Base-by-base conservation (phyloP, 2,329 filamentous ascomycete genomes). In the Nigrospora oryzae region DNA sequence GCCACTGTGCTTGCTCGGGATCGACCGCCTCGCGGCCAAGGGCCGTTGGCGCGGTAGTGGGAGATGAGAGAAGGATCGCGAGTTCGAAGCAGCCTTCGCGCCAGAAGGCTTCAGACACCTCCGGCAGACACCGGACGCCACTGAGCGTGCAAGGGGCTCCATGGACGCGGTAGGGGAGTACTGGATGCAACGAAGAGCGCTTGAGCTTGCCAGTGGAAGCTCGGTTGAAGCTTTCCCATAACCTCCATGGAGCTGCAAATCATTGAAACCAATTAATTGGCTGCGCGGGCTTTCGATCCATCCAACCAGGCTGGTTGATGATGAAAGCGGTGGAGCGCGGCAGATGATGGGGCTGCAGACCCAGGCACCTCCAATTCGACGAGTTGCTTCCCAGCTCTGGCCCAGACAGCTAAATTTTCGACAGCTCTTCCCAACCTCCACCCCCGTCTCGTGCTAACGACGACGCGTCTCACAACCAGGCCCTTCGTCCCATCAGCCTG, bases 71-170 rank as follows among this genome's bases (percentile, higher is more conserved):
- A 50, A 50, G 15, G 47, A 40, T 37, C 41, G 36, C 33, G 40
- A 23, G 34, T 19, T 13, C n/a, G 38, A 30, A 13, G 44, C 19
- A 23, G 43, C 28, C 31, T 23, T 36, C 30, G 36, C 17, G 38
- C 30, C 40, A 7, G 53, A 44, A 12, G 55, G 46, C 28, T 49
- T 52, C 34, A 58, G 39, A 43, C 60, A 63, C 32, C 50, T 53
- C 35, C 58, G 52, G 48, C 59, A 63, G 46, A 56, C 52, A 43
- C 47, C 52, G 13, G 55, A 57, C 34, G 53, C 51, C 31, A 51
- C 52, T 28, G 53, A 56, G 35, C 58, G 54, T 44, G 58, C 53
- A 23, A 56, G 42, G 36, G 55, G 50, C 44, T 63, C 59, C 60
- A 63, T 63, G 33, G 23, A 16, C 10, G 32, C 33, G 17, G 32